Evolutionary conservation across 345 rosid genomes (phyloP), one percentile per base, ranked within the genome.

Genomic region (Syzygium aromaticum): DNA sequence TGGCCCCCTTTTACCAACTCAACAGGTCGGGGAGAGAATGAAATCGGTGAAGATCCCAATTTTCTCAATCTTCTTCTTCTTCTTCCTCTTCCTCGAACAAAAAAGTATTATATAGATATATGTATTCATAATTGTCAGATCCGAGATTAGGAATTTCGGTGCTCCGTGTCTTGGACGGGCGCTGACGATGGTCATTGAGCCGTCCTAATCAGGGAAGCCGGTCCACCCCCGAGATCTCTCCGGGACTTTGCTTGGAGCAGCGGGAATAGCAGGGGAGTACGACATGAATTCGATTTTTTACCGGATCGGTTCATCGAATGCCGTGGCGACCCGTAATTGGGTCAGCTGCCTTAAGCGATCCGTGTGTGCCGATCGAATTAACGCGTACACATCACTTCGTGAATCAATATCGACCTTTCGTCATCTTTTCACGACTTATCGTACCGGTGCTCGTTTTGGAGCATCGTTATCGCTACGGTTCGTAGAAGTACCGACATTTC

Each of bases 401-500:
- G 33, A 61, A n/a, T 61, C 8, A 14, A 13, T 6, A n/a, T 0
- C 14, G 9, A 61, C 19, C 33, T 61, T 61, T n/a, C 3, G 38
- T n/a, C 10, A 6, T 61, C 13, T n/a, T n/a, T n/a, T 7, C 67
- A 19, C 6, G 64, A 1, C 28, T 11, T 25, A 59, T 27, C 12
- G 27, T 59, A n/a, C 27, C 64, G 28, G 28, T 5, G 5, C 52
- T 6, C 46, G 46, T 5, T 43, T 43, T 4, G 46, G 6, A 43
- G 46, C 46, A 6, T 43, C 46, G 46, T 43, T 43, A 43, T 43
- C 46, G 46, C 46, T 6, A 6, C 46, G 46, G 46, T 43, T 6
- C 46, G 5, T 43, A 7, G 46, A 43, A 6, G 6, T 0, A 43
- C 46, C 46, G 46, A 43, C 0, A 59, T 1, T 1, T 11, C 0